Evolutionary conservation across 148 eudicot genomes (phyloP), one percentile per base, ranked within the genome.

Genomic region (Persicaria maculosa): DNA sequence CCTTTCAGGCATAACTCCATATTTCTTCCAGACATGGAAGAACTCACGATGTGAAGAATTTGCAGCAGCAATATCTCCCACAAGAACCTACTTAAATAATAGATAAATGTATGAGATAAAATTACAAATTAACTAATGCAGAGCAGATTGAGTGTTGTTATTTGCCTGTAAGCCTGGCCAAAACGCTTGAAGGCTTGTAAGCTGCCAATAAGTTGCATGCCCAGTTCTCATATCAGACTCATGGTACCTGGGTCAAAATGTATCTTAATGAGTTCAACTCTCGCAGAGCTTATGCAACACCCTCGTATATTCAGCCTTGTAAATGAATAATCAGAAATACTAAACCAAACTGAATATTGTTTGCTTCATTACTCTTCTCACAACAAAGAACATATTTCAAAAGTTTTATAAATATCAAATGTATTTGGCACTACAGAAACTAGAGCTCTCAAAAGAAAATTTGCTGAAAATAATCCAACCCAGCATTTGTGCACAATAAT

Each of bases 151-250:
- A 78, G 47, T 48, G 69, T 46, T 45, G 68, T 81, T 55, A 71
- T 80, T 82, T 85, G 77, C 98, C 90, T 94, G 98, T 69, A 94
- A 75, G 72, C 98, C 98, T 72, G 98, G 98, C 98, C 98, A 94
- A 84, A 94, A 94, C 76, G 98, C 98, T 85, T 94, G 98, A 46
- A 94, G 96, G 85, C 98, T 94, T 1, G 98, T 94, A 76, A 94
- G 88, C 78, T 94, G 98, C 98, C 97, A 94, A 78, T 87, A 83
- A 31, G 98, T 94, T 79, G 98, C 91, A 62, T 83, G 87, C 74
- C 98, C 98, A 14, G 98, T 89, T 77, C 98, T 90, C 98, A 94
- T 94, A 79, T 94, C 98, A 75, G 98, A 95, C 82, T 94, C 98
- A 83, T 94, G 98, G 80, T 94, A 94, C 98, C 98, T 94, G 78